These are phyloP conservation scores for Yarrowia galli DNA, from an alignment of 1,139 yeast genomes.

Conservation along the genomic window DNA sequence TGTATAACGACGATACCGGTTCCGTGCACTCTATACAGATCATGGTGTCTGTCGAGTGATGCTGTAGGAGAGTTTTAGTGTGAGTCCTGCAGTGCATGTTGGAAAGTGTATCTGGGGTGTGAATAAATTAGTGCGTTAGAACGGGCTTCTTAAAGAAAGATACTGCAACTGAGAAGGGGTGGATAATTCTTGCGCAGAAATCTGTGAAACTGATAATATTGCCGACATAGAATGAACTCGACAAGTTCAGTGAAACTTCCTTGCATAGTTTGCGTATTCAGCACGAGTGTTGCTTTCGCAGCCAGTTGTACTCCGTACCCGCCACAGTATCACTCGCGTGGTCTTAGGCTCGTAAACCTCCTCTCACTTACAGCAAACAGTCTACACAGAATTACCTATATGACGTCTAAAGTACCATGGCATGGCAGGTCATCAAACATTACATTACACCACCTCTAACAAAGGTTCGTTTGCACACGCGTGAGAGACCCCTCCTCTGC, in stretches of 20 bases:
- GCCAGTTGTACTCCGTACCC: no score
- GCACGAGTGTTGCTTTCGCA: no score
- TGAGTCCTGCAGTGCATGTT: conserved; percentile 9
- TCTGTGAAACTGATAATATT: no score
- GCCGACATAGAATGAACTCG: no score
- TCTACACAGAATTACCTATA: neutral
- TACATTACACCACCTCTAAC: conserved; percentile 26
- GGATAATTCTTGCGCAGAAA: no score
- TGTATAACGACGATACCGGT: conserved; percentile 69
- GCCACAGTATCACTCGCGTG: no score
- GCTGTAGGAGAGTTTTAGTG: conserved; percentile 8
- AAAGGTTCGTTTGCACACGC: conserved; percentile 6
- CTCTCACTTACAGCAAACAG: neutral
- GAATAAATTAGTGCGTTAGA: neutral
- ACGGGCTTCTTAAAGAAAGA: no score
- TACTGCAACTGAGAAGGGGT: no score
- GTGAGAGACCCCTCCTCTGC: neutral
- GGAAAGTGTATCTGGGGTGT: conserved; percentile 3
- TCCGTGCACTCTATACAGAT: conserved; percentile 87
- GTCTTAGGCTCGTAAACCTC: no score
- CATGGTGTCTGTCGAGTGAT: conserved; percentile 55
- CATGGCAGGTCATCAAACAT: conserved; percentile 27
- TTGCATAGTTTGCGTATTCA: no score
- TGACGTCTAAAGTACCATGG: conserved; percentile 1
- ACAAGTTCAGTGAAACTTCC: no score